These are phyloP conservation scores for Chrysoporthe puriensis DNA, from an alignment of 2,329 filamentous ascomycete species.

Conservation along the genomic window DNA sequence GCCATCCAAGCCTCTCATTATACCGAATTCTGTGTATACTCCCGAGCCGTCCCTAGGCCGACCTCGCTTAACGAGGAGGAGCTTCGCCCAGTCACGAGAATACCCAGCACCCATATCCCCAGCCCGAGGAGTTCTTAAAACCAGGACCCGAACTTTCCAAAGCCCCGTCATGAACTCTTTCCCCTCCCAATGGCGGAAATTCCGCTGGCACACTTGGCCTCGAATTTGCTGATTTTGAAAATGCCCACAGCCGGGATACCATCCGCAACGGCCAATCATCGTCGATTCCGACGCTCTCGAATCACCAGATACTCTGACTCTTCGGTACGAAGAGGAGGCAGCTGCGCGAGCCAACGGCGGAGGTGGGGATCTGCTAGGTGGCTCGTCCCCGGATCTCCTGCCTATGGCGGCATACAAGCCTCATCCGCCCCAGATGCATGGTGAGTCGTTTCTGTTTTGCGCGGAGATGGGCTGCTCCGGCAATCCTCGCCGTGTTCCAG, in stretches of 20 bases:
- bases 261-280: slow-evolving; percentile 60
- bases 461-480: background rate
- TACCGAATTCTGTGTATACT: too few species aligned
- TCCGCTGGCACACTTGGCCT: background rate
- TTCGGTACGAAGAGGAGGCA: slow-evolving; percentile 60
- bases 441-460: slow-evolving; percentile 58
- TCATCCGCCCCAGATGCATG: slow-evolving; percentile 76
- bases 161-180: too few species aligned
- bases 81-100: too few species aligned
- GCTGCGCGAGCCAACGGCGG: slow-evolving; percentile 55
- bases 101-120: too few species aligned
- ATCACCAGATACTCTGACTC: slow-evolving; percentile 60
- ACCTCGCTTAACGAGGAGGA: too few species aligned
- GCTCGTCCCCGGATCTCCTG: slow-evolving; percentile 62
- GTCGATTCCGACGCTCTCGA: slow-evolving; percentile 59
- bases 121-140: too few species aligned
- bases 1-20: slow-evolving; percentile 31
- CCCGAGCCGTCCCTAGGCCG: too few species aligned
- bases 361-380: slow-evolving; percentile 53
- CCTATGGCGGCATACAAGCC: slow-evolving; percentile 87
- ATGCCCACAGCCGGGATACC: slow-evolving; percentile 51
- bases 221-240: slow-evolving; percentile 10
- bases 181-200: too few species aligned
- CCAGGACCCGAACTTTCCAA: too few species aligned
- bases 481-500: background rate